These are phyloP conservation scores for Eucalyptus sp. DNA, from an alignment of 345 rosid species.

Conservation along the genomic window DNA sequence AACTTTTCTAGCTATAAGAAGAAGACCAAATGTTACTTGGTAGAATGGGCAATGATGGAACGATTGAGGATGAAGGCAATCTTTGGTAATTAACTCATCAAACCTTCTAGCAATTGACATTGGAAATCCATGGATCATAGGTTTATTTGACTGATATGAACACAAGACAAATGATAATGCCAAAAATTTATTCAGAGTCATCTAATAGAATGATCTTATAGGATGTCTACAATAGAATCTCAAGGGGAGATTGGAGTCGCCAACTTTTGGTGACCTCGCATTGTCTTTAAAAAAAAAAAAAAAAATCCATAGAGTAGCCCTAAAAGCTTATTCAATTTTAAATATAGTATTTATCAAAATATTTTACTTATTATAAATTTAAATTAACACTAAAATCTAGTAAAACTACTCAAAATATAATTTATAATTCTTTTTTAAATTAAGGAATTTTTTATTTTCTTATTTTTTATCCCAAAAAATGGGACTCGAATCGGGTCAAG, in stretches of 20 bases:
- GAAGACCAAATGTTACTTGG: not conserved
- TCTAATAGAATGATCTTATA: not conserved
- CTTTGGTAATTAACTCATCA: not conserved
- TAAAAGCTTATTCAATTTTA: too few species aligned
- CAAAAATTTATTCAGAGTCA: too few species aligned
- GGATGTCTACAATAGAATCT: not conserved
- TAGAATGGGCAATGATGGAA: not conserved
- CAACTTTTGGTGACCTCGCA: not conserved
- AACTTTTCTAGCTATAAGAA: too few species aligned
- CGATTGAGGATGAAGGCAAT: not conserved
- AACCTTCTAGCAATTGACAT: not conserved
- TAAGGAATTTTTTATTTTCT: accelerated
- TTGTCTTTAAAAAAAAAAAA: too few species aligned
- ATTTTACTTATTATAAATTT: too few species aligned
- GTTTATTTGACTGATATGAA: too few species aligned
- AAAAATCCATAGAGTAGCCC: not conserved
- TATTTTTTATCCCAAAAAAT: too few species aligned
- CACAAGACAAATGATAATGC: not conserved
- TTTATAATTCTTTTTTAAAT: too few species aligned
- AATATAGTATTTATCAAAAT: not conserved
- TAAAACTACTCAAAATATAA: not conserved
- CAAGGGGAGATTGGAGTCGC: too few species aligned
- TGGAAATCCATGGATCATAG: too few species aligned
- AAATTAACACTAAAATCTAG: not conserved
- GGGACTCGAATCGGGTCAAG: not conserved